These are phyloP conservation scores for Rhodotorula sp. DNA, from an alignment of 1,284 basidiomycete genomes.

Conservation along the genomic window DNA sequence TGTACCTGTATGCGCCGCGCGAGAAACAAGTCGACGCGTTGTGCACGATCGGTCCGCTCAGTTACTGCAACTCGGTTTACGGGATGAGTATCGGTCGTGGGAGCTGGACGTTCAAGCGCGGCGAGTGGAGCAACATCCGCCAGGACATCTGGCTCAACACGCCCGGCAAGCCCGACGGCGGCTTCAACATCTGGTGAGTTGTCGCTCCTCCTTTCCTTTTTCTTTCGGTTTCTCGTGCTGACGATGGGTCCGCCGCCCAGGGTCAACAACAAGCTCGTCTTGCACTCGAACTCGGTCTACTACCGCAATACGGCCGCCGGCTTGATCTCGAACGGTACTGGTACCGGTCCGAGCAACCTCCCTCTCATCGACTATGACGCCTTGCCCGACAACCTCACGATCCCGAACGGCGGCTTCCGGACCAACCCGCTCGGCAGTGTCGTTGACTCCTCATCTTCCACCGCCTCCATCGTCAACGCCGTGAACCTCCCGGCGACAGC, in stretches of 20 bases:
- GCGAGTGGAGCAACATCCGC: slow-evolving; percentile 64
- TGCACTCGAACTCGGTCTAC: slow-evolving; percentile 40
- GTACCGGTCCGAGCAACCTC: not conserved
- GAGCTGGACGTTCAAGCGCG: slow-evolving; percentile 63
- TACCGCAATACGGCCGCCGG: slow-evolving; percentile 41
- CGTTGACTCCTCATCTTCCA: not conserved
- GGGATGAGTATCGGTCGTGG: slow-evolving; percentile 72
- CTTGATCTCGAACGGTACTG: slow-evolving; percentile 19
- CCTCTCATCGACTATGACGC: slow-evolving; percentile 33
- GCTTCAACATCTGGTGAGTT: slow-evolving; percentile 41
- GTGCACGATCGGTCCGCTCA: slow-evolving; percentile 57
- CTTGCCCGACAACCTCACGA: slow-evolving; percentile 21
- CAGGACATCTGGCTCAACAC: slow-evolving; percentile 69
- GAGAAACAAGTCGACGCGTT: slow-evolving; percentile 53
- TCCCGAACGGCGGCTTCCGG: slow-evolving; percentile 38
- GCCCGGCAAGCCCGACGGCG: slow-evolving; percentile 54
- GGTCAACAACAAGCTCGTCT: slow-evolving; percentile 42
- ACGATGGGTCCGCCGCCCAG: not conserved
- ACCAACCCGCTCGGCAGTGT: not conserved
- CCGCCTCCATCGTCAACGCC: not conserved
- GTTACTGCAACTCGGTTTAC: slow-evolving; percentile 63
- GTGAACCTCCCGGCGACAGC: not conserved
- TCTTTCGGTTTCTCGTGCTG: not conserved
- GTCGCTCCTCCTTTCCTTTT: not conserved
- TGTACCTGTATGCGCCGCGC: slow-evolving; percentile 60